phyloP scores from a whole-genome alignment of 192 early-diverging fungal genomes.

The Jimgerdemannia flammicorona region DNA sequence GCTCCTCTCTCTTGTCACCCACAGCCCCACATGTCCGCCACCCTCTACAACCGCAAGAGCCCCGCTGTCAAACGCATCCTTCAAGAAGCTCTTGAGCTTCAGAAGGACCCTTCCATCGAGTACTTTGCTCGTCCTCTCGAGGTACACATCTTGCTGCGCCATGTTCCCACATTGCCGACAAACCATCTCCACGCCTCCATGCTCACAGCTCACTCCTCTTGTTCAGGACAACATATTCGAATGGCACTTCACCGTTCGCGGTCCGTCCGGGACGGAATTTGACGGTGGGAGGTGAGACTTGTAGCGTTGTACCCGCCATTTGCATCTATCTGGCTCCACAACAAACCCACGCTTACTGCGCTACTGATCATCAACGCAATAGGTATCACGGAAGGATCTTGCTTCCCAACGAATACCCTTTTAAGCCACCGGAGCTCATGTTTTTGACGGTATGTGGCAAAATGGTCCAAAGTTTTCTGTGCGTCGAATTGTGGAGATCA shows the following conservation, averaged over 20 bases:
- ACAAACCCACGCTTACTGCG: not conserved
- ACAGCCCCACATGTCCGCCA: not conserved
- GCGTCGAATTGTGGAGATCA: no score
- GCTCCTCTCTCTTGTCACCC: not conserved
- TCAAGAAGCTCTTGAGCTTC: constrained; percentile 72
- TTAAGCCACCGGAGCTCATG: constrained; percentile 80
- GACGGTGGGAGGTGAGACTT: constrained; percentile 62
- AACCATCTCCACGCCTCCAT: not conserved
- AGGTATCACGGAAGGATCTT: constrained; percentile 90
- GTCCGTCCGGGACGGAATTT: constrained; percentile 84
- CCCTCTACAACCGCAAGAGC: not conserved
- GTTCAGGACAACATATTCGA: constrained; percentile 88
- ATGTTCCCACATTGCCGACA: no score
- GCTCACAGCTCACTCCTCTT: not conserved
- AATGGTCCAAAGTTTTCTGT: no score
- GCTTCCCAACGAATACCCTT: constrained; percentile 95
- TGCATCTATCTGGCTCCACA: not conserved
- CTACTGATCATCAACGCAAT: not conserved
- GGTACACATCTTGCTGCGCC: constrained; percentile 19
- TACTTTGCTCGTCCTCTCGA: constrained; percentile 73
- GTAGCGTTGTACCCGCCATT: not conserved
- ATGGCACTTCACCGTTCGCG: constrained; percentile 95
- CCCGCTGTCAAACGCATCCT: constrained; percentile 76
- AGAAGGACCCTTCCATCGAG: constrained; percentile 62
- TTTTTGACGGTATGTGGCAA: constrained; percentile 58